Base-by-base conservation (phyloP, 2,329 filamentous ascomycete species). In the Claviceps pazoutovae region DNA sequence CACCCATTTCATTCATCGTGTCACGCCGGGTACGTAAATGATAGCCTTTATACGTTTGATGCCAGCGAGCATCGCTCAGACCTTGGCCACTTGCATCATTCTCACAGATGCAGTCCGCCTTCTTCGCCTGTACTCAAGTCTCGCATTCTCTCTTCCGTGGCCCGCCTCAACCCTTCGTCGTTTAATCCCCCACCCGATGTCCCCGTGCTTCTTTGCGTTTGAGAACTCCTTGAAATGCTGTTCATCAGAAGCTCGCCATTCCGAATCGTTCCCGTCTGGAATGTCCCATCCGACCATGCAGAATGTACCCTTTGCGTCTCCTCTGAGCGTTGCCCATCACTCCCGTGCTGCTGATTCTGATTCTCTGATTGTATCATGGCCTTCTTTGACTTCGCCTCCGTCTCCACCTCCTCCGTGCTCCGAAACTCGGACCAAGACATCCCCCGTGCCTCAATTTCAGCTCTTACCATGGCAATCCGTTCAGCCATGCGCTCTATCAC, bases 401-500 rank as follows among this genome's bases (percentile, higher is more conserved):
- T 62, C 64, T 68, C 61, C 3, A 62, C 48, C 57, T 76, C 74
- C 19, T 73, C 69, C 47, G 68, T 68, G 52, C 67, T 73, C 58
- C 72, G 67, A 51, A 82, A 79, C 62, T 80, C 78, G 34, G 65
- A 61, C 80, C 80, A 83, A 60, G 66, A 72, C 51, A 73, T 57
- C 2, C 80, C 80, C 4, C 80, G 68, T 8, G 62, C 61, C 65
- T 82, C 77, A 8, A 88, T 79, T 68, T 90, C 86, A 43, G 62
- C 68, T 57, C 74, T 78, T 55, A 88, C 70, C 48, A 88, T 64
- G 51, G 70, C 71, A 55, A 88, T 76, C 63, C 84, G 74, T 67
- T 81, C 76, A 55, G 75, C 71, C 77, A 88, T 85, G 58, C 83
- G 75, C 55, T 66, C 72, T 53, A 90, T 83, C 53, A 89, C 84